A percentile compares a stretch with the other conserved stretches of the same genome.
Conservation (phyloP, 805 yeast species). For the Starmerella geochares region DNA sequence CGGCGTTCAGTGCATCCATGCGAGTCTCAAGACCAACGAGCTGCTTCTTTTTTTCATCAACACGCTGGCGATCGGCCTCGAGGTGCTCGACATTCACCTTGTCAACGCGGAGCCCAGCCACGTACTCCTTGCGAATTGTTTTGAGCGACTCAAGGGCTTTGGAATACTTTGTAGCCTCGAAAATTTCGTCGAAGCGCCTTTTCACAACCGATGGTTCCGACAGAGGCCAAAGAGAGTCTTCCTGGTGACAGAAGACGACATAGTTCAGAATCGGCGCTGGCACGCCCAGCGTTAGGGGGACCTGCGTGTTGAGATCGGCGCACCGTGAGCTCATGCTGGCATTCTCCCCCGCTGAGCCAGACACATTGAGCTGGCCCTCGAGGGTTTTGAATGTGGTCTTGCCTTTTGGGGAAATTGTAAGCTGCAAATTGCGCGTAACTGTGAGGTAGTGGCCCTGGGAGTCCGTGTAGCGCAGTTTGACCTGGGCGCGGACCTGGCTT, state of each 20-base stretch:
- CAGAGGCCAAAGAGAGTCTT: conserved; percentile 92
- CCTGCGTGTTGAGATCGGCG: conserved; percentile 69
- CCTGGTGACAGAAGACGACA: conserved; percentile 95
- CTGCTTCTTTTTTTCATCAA: conserved; percentile 45
- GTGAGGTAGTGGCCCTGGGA: conserved; percentile 66
- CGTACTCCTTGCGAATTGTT: conserved; percentile 62
- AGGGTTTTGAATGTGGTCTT: conserved; percentile 73
- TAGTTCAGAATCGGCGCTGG: conserved; percentile 79
- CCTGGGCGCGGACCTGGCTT: conserved; percentile 75
- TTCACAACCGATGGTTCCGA: conserved; percentile 75
- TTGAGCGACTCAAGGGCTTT: conserved; percentile 79
- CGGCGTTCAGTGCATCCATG: conserved; percentile 39
- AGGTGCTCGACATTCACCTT: conserved; percentile 72
- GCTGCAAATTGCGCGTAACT: conserved; percentile 73
- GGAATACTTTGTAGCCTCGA: conserved; percentile 87
- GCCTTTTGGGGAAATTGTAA: conserved; percentile 47
- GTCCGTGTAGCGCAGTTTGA: conserved; percentile 72
- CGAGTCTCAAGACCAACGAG: conserved; percentile 37
- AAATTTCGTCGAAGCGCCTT: conserved; percentile 90
- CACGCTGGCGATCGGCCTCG: conserved; percentile 61
- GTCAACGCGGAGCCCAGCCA: conserved; percentile 60
- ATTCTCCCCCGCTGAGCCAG: not conserved
- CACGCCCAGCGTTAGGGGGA: conserved; percentile 79
- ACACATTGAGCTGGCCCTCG: conserved; percentile 60
- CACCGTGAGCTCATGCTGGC: conserved; percentile 51